Evolutionary conservation across 331 rosid genomes (phyloP).

Genomic region (Acacia pycnantha): DNA sequence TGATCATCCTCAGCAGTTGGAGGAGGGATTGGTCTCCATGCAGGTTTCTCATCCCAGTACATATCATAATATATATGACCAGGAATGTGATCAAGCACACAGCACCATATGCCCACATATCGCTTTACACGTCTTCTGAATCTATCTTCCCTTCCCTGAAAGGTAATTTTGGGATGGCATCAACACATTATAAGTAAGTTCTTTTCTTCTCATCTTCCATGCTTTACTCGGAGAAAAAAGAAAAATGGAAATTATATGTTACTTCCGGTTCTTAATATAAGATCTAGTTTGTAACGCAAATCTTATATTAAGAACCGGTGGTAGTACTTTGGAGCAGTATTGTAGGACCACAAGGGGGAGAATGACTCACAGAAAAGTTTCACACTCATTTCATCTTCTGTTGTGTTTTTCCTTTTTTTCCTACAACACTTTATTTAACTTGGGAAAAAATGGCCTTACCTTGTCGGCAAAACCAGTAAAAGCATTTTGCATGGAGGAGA

Average conservation of each 20-base stretch:
- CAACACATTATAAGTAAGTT: constrained; percentile 1
- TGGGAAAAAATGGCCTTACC: constrained; percentile 39
- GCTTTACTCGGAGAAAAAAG: not conserved
- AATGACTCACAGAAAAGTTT: not conserved
- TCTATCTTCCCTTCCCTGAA: constrained; percentile 65
- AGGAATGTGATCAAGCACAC: constrained; percentile 54
- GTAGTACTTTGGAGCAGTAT: not conserved
- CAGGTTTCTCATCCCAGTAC: constrained; percentile 98
- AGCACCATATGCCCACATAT: constrained; percentile 93
- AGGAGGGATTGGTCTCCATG: constrained; percentile 87
- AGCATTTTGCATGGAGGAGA: constrained; percentile 85
- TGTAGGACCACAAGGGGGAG: not conserved
- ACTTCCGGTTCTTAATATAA: too few relatives aligned
- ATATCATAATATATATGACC: constrained; percentile 94
- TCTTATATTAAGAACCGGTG: too few relatives aligned
- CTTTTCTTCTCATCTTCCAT: constrained; percentile 1
- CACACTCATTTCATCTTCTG: not conserved
- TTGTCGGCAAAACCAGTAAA: constrained; percentile 73
- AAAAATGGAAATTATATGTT: not conserved
- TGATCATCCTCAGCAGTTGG: constrained; percentile 77
- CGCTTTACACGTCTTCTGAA: constrained; percentile 77
- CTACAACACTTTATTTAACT: not conserved
- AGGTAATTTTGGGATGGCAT: constrained; percentile 7
- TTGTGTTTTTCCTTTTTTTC: not conserved
- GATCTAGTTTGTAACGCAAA: too few relatives aligned